phyloP scores from a whole-genome alignment of 2,329 filamentous ascomycete species.

The Ciborinia camelliae region DNA sequence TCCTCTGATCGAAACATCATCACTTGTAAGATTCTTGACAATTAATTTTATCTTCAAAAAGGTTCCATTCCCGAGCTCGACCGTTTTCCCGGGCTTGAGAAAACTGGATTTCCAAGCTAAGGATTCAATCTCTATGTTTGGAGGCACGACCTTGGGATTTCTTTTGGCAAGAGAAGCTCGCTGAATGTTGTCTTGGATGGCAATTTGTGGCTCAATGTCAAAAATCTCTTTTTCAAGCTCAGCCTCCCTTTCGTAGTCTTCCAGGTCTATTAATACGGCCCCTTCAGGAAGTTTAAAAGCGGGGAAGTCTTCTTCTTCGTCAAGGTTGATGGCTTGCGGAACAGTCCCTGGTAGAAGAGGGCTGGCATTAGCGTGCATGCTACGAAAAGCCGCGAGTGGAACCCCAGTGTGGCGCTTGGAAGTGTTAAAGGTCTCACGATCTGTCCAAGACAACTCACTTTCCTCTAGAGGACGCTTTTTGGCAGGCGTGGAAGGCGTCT shows the following conservation, averaged over 20 bases:
- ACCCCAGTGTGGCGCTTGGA: background rate
- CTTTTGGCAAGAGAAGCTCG: constrained; percentile 16
- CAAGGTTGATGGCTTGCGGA: background rate
- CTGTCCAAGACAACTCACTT: background rate
- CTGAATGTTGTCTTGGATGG: background rate
- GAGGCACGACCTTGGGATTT: constrained; percentile 25
- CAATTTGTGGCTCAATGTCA: background rate
- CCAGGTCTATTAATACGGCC: constrained; percentile 2
- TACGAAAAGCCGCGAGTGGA: background rate
- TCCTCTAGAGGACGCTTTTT: background rate
- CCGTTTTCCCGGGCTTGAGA: constrained; percentile 31
- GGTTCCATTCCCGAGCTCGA: constrained; percentile 27
- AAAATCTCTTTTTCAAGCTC: background rate
- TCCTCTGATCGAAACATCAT: constrained; percentile 41
- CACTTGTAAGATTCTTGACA: constrained; percentile 12
- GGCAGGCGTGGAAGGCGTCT: no score
- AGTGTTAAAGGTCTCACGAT: background rate
- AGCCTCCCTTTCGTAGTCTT: background rate
- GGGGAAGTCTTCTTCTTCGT: background rate
- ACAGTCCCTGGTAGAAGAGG: background rate
- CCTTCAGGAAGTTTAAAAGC: background rate
- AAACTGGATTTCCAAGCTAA: background rate
- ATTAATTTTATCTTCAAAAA: constrained; percentile 42
- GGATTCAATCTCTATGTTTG: constrained; percentile 40
- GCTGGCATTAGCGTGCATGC: background rate